Base-by-base conservation (phyloP, 2,329 filamentous ascomycete genomes). In the Thielaviopsis euricoi region DNA sequence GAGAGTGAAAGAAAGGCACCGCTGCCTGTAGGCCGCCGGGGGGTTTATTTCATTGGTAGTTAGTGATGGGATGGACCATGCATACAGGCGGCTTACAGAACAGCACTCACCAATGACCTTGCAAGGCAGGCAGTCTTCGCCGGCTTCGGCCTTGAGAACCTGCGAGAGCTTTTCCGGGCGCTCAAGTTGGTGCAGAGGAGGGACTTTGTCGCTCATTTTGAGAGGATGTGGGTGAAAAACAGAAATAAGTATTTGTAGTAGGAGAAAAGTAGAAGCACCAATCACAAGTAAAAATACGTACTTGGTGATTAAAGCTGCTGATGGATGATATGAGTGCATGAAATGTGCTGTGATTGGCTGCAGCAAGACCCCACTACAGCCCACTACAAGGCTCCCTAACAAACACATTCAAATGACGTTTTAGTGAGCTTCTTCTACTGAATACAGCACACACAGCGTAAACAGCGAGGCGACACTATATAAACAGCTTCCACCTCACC, bases 1-100 rank as follows among this genome's bases (percentile, higher is more conserved):
- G 82, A 87, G 17, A 91, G 79, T 1, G 85, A 85, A 58, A 88
- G 74, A 62, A 93, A 89, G 0, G 86, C 85, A 46, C 82, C 77
- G 65, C 85, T 84, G 51, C 87, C 87, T 90, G 64, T 58, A 22
- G 3, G n/a, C n/a, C n/a, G n/a, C n/a, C n/a, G n/a, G n/a, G 23
- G 9, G 6, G 29, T 43, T 52, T 57, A 56, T 52, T 40, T n/a
- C 25, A 46, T 54, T 49, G 53, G 51, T 25, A 48, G 17, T n/a
- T 1, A 10, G 29, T 6, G 12, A 6, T 33, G 46, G 25, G 22
- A 12, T 33, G 40, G 17, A 26, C 25, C 17, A 26, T 13, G 15
- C 13, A 29, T 21, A 10, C 23, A 37, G 6, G 3, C 3, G 37
- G 2, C 17, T n/a, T 53, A 19, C 26, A 19, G 23, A 40, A 49